phyloP scores from a whole-genome alignment of 179 eudicot species.

The Patellifolia procumbens region DNA sequence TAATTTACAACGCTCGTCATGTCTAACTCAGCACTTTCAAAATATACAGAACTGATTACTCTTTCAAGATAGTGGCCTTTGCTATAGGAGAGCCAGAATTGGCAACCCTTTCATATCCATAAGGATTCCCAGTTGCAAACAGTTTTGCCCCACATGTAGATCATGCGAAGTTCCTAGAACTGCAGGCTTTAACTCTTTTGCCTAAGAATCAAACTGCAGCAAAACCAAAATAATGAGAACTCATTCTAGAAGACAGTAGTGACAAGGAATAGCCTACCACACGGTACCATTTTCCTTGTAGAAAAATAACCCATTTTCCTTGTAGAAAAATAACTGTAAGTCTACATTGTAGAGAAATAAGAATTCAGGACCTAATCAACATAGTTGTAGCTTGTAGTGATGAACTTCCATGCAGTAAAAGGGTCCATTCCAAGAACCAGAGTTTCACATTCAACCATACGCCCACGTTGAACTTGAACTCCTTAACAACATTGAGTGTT shows the following conservation, averaged over 20 bases:
- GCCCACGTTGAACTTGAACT: too few species aligned
- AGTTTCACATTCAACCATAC: too few species aligned
- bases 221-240: background rate
- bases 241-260: background rate
- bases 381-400: background rate
- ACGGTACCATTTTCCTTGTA: too few species aligned
- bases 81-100: too few species aligned
- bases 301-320: too few species aligned
- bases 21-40: background rate
- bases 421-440: background rate
- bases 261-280: background rate
- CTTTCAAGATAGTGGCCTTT: background rate
- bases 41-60: background rate
- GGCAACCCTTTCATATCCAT: conserved; percentile 60
- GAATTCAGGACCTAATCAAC: too few species aligned
- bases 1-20: background rate
- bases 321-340: background rate
- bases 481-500: too few species aligned
- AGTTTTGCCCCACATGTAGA: conserved; percentile 82
- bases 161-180: conserved; percentile 60
- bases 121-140: conserved; percentile 94
- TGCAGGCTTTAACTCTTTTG: conserved; percentile 64
- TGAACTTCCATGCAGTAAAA: background rate
- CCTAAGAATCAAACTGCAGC: conserved; percentile 68
- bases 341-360: background rate